Base-by-base conservation (phyloP, 176 grass and related monocot species). In the Oryza longistaminata region DNA sequence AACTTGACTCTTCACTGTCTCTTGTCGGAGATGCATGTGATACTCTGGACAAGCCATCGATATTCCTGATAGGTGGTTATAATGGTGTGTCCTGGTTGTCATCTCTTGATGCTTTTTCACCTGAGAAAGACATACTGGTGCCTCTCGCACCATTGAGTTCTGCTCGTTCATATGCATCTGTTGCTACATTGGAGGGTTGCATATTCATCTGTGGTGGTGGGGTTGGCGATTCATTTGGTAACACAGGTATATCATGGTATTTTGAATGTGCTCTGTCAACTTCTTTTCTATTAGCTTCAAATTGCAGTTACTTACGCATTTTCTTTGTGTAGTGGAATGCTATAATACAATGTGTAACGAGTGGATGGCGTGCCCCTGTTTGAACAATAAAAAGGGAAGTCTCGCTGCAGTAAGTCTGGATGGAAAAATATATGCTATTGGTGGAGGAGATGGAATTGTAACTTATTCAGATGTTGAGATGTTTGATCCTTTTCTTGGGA, bases 391-490 rank as follows among this genome's bases (percentile, higher is more conserved):
- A 61, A 98, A 92, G 86, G 96, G 91, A 78, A 90, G 91, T 85
- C 89, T 93, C 82, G 93, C 87, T 80, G 91, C 91, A 81, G 83
- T 79, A 66, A 88, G 85, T 82, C 77, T 93, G 35, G 71, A 91
- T 64, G 81, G 75, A 2, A 95, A 95, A 89, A 95, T 98, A 78
- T 98, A 90, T 66, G 91, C 91, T 69, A 93, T 98, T 82, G 96
- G 96, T 44, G 96, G 96, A 79, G 95, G 95, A 80, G 85, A 98
- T 85, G 93, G 87, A 66, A 35, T 70, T 65, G 82, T 90, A 70
- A 83, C 79, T 73, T 91, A 83, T 73, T 86, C 96, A 83, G 93
- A 93, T 74, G 89, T 98, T 76, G 96, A 98, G 86, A 95, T 98
- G 77, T 90, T 93, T 85, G 96, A 98, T 90, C 87, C 93, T 31